Percentiles rank a stretch among this genome's conserved stretches.
Evolutionary conservation across 257 asterid species (phyloP).

Genomic region (Nicotiana undulata): DNA sequence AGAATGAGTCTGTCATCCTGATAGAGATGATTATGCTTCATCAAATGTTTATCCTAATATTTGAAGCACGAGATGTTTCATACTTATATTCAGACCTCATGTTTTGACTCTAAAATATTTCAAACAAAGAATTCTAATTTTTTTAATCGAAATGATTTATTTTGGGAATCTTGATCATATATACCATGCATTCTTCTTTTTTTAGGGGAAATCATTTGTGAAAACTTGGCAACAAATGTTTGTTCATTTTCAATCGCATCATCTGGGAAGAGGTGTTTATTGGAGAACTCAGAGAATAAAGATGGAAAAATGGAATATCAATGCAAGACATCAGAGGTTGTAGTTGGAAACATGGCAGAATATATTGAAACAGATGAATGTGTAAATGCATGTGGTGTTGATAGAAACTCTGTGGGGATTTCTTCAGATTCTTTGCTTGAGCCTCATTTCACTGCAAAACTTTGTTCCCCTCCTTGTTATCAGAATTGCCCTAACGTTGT

Average conservation of each 20-base stretch:
- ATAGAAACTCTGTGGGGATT: constrained; percentile 13
- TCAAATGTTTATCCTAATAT: too few species aligned
- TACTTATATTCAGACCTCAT: too few species aligned
- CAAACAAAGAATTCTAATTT: too few species aligned
- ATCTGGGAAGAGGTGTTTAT: constrained; percentile 12
- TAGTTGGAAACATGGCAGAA: constrained; percentile 16
- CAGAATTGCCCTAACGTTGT: constrained; percentile 22
- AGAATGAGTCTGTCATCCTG: too few species aligned
- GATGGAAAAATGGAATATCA: constrained; percentile 2
- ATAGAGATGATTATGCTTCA: too few species aligned
- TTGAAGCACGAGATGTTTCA: too few species aligned
- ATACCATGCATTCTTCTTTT: not conserved
- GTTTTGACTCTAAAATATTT: too few species aligned
- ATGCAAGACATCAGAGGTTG: constrained; percentile 18
- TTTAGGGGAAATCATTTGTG: constrained; percentile 17
- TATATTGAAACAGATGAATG: constrained; percentile 21
- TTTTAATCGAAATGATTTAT: not conserved
- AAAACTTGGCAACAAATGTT: constrained; percentile 14
- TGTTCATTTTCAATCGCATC: constrained; percentile 22
- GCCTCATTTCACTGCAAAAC: constrained; percentile 11
- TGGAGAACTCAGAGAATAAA: constrained; percentile 1
- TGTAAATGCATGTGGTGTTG: constrained; percentile 25
- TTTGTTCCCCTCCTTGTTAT: constrained; percentile 22
- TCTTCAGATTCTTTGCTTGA: constrained; percentile 23
- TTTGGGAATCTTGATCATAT: not conserved